A percentile compares a stretch with the other conserved stretches of the same genome.
Evolutionary conservation across 768 basidiomycete species (phyloP).

Genomic region (Amylocystis lapponica): DNA sequence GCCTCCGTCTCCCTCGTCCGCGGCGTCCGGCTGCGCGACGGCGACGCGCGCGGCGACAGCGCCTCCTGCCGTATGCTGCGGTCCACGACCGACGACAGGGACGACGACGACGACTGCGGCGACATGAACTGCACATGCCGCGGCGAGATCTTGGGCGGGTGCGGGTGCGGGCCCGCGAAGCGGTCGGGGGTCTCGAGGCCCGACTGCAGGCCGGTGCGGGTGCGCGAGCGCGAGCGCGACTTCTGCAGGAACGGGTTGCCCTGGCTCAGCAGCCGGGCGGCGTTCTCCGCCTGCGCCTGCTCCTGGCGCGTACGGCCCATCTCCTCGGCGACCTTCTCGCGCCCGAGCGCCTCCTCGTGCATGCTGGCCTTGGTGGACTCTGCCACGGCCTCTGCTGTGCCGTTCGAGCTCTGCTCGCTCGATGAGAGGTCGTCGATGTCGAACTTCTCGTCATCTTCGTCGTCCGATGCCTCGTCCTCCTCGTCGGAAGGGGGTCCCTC

Average conservation of each 20-base stretch:
- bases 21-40: conserved; percentile 48
- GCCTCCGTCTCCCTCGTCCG: conserved; percentile 51
- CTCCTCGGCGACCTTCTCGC: conserved; percentile 15
- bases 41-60: conserved; percentile 30
- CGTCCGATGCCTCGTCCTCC: conserved; percentile 39
- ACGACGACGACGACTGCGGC: conserved; percentile 30
- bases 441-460: conserved; percentile 71
- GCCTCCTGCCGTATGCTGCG: conserved; percentile 26
- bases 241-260: conserved; percentile 23
- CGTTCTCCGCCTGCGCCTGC: conserved; percentile 17
- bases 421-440: conserved; percentile 89
- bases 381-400: conserved; percentile 3
- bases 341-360: conserved; percentile 13
- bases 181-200: conserved; percentile 63
- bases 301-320: not conserved
- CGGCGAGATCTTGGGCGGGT: conserved; percentile 38
- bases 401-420: conserved; percentile 35
- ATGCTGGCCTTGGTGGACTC: conserved; percentile 3
- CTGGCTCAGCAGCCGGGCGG: conserved; percentile 28
- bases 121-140: conserved; percentile 47
- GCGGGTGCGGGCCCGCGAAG: conserved; percentile 47
- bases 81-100: conserved; percentile 32
- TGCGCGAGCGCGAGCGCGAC: conserved; percentile 29
- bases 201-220: conserved; percentile 40
- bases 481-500: conserved; percentile 22